Evolutionary conservation across 129 eudicot species (phyloP).

Genomic region (Flaveria bidentis): DNA sequence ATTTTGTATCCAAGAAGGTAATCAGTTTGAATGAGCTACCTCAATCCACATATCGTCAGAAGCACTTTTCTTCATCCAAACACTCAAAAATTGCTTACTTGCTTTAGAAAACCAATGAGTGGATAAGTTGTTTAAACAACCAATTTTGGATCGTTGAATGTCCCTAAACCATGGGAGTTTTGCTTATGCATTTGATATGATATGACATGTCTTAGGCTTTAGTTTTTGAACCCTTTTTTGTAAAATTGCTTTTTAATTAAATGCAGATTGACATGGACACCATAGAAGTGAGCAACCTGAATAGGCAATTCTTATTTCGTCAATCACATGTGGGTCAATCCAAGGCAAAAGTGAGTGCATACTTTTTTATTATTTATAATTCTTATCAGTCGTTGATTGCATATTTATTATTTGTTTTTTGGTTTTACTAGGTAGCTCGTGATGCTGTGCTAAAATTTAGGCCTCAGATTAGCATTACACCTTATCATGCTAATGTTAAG

Average conservation of each 20-base stretch:
- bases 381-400: background rate
- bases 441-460: constrained; percentile 91
- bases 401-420: background rate
- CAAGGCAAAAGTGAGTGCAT: constrained; percentile 82
- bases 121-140: background rate
- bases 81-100: background rate
- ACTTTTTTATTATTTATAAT: background rate
- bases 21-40: background rate
- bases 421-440: constrained; percentile 76
- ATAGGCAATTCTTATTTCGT: constrained; percentile 91
- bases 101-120: background rate
- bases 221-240: background rate
- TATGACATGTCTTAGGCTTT: background rate
- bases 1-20: background rate
- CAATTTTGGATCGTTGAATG: background rate
- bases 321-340: constrained; percentile 95
- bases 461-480: constrained; percentile 86
- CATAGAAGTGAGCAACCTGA: constrained; percentile 95
- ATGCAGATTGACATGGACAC: constrained; percentile 98
- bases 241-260: constrained; percentile 17
- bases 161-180: background rate
- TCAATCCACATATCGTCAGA: background rate
- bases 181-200: constrained; percentile 8
- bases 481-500: constrained; percentile 98
- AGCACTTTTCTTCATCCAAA: background rate